Evolutionary conservation across 2,329 filamentous ascomycete species (phyloP).

Genomic region (Diaporthe ilicicola): DNA sequence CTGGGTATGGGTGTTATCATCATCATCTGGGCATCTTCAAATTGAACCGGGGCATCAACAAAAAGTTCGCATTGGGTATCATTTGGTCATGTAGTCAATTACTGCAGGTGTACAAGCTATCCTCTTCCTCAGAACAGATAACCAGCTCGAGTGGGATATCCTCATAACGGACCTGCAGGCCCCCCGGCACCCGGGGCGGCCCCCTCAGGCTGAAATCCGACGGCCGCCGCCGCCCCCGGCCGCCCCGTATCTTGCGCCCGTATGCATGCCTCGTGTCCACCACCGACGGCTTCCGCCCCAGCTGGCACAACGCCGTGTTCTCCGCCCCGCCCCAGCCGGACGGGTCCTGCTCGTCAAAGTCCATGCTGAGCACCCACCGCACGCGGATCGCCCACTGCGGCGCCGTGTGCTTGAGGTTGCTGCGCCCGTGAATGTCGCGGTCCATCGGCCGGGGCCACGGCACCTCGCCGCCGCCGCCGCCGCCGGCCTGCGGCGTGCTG

Average conservation of each 20-base stretch:
- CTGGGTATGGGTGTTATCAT: not conserved
- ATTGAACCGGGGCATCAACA: not conserved
- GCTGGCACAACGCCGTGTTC: not conserved
- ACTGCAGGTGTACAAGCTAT: constrained; percentile 15
- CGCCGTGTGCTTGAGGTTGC: not conserved
- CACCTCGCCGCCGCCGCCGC: not conserved
- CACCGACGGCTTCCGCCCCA: not conserved
- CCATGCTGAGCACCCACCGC: not conserved
- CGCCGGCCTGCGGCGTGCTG: not conserved
- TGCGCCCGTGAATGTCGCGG: constrained; percentile 19
- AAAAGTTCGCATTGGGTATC: not conserved
- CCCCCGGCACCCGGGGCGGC: not conserved
- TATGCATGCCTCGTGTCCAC: not conserved
- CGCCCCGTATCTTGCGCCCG: constrained; percentile 1
- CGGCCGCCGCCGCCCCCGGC: constrained; percentile 5
- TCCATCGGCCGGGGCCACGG: constrained; percentile 12
- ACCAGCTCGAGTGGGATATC: not conserved
- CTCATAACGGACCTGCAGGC: not conserved
- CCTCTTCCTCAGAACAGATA: not conserved
- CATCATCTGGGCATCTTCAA: too few species aligned
- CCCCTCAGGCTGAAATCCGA: constrained; percentile 9
- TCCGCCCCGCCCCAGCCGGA: not conserved
- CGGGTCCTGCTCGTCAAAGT: constrained; percentile 3
- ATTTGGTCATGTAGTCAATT: constrained; percentile 15
- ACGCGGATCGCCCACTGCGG: constrained; percentile 6